Evolutionary conservation across 495 filamentous ascomycete species (phyloP).

Genomic region (Penicillium samsonianum): DNA sequence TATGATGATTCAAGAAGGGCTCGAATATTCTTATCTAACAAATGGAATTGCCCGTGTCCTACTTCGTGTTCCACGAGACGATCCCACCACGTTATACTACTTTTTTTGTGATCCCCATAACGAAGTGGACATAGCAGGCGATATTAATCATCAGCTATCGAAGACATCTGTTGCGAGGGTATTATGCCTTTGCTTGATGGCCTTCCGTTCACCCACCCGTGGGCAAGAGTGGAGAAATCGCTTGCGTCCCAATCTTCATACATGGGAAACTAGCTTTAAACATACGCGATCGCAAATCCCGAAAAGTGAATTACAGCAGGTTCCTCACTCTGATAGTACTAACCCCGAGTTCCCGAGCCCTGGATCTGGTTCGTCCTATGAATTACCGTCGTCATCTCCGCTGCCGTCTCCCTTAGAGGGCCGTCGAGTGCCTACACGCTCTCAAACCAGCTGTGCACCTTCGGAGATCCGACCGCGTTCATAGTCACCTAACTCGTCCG

Average conservation of each 20-base stretch:
- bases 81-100: slow-evolving; percentile 42
- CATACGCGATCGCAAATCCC: slow-evolving; percentile 26
- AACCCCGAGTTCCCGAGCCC: too few species aligned
- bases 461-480: slow-evolving; percentile 7
- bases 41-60: slow-evolving; percentile 33
- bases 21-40: slow-evolving; percentile 35
- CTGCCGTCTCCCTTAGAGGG: too few species aligned
- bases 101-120: slow-evolving; percentile 38
- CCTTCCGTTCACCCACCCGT: slow-evolving; percentile 22
- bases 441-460: too few species aligned
- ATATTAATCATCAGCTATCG: slow-evolving; percentile 6
- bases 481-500: slow-evolving; percentile 20
- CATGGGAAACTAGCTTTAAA: slow-evolving; percentile 30
- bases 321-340: too few species aligned
- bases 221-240: slow-evolving; percentile 37
- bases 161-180: slow-evolving; percentile 25
- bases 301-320: slow-evolving; percentile 20
- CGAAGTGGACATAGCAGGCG: slow-evolving; percentile 33
- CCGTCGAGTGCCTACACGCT: too few species aligned
- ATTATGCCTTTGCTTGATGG: slow-evolving; percentile 35
- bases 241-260: slow-evolving; percentile 30
- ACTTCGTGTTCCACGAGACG: slow-evolving; percentile 32
- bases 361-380: too few species aligned
- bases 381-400: too few species aligned
- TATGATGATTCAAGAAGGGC: slow-evolving; percentile 35